These are phyloP conservation scores for Naumovozyma dairenensis DNA, from an alignment of 805 yeast genomes.

Conservation along the genomic window DNA sequence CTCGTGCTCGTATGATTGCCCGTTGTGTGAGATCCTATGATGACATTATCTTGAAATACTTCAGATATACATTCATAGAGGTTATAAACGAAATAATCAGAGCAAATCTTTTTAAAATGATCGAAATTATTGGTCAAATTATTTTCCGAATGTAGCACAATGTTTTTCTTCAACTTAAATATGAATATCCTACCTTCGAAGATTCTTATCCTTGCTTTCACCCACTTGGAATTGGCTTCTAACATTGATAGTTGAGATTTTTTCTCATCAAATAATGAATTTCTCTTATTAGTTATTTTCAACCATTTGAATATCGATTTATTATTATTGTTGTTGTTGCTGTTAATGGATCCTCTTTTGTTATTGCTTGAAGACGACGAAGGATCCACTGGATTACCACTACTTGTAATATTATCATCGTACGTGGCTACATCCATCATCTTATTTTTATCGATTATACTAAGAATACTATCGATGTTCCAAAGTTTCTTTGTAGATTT, in stretches of 20 bases:
- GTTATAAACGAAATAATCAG: constrained; percentile 16
- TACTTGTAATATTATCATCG: not conserved
- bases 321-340: not conserved
- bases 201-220: constrained; percentile 14
- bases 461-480: constrained; percentile 18
- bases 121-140: constrained; percentile 1
- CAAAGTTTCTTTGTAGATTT: constrained; percentile 5
- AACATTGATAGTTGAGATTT: constrained; percentile 16
- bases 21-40: constrained; percentile 6
- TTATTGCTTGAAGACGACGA: not conserved
- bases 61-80: constrained; percentile 23
- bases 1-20: not conserved
- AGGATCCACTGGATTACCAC: too few species aligned
- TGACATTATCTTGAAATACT: constrained; percentile 22
- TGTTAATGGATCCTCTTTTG: not conserved
- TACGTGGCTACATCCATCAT: not conserved
- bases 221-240: constrained; percentile 16
- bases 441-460: constrained; percentile 6
- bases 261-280: constrained; percentile 9
- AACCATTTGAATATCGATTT: constrained; percentile 16
- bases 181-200: constrained; percentile 23
- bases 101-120: constrained; percentile 4
- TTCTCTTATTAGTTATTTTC: constrained; percentile 8
- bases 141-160: not conserved
- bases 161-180: constrained; percentile 5